Evolutionary conservation across 2,329 filamentous ascomycete genomes (phyloP).

Genomic region (Biscogniauxia marginata): DNA sequence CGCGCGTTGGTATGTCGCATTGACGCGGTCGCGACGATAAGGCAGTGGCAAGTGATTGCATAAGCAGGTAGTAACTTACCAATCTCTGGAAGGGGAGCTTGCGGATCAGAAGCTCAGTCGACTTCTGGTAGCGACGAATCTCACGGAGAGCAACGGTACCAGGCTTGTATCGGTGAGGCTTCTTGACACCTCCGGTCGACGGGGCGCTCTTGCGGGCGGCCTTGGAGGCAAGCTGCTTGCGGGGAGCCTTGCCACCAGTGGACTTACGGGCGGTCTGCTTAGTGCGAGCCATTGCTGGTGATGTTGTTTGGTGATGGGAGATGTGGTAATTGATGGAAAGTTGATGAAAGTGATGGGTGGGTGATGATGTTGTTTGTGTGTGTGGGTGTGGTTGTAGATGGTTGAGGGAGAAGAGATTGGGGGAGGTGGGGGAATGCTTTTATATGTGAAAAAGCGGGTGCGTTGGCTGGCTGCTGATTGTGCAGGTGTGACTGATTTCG

Average conservation of each 20-base stretch:
- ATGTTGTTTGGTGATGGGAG: slow-evolving; percentile 30
- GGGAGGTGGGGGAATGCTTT: slow-evolving; percentile 32
- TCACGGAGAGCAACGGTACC: slow-evolving; percentile 97
- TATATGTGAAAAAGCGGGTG: slow-evolving; percentile 29
- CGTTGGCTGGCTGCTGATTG: slow-evolving; percentile 29
- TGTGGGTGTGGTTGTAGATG: slow-evolving; percentile 27
- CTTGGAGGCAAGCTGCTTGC: slow-evolving; percentile 99
- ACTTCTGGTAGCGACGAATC: slow-evolving; percentile 98
- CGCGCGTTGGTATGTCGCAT: slow-evolving; percentile 1
- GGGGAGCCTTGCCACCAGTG: slow-evolving; percentile 74
- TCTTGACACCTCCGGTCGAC: slow-evolving; percentile 96
- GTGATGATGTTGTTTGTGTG: slow-evolving; percentile 29
- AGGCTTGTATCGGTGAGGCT: slow-evolving; percentile 87
- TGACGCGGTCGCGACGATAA: neutral
- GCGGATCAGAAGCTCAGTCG: slow-evolving; percentile 90
- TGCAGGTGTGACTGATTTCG: slow-evolving; percentile 10
- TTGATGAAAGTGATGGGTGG: slow-evolving; percentile 31
- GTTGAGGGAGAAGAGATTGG: slow-evolving; percentile 24
- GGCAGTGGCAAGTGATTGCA: too few relatives aligned
- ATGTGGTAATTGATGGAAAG: slow-evolving; percentile 27
- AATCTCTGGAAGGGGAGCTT: slow-evolving; percentile 98
- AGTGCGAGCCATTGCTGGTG: slow-evolving; percentile 59
- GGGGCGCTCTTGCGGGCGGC: slow-evolving; percentile 97
- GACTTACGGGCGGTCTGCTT: slow-evolving; percentile 73
- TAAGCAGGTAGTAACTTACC: slow-evolving; percentile 54